Evolutionary conservation across 306 rosid genomes (phyloP).

Genomic region (Medicago ruthenica): DNA sequence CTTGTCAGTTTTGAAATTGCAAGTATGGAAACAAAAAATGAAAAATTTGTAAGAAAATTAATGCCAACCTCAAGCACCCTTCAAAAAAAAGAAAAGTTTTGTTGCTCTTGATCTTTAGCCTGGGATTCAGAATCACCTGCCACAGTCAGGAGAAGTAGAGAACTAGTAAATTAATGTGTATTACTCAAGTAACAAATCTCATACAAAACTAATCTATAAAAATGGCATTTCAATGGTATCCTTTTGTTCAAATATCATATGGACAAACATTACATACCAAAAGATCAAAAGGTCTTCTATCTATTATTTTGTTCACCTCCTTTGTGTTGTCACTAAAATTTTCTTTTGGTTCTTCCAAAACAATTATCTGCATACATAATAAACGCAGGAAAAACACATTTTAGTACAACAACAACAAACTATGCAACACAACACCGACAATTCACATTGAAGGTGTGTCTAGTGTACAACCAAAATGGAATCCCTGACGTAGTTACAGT

Average conservation of each 20-base stretch:
- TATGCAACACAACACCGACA: neutral
- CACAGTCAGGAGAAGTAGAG: conserved; percentile 36
- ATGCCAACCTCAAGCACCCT: conserved; percentile 87
- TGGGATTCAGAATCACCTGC: conserved; percentile 82
- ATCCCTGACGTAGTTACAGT: too few relatives aligned
- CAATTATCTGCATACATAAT: conserved; percentile 64
- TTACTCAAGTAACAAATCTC: conserved; percentile 33
- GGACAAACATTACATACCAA: conserved; percentile 60
- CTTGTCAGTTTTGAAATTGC: neutral
- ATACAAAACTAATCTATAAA: neutral
- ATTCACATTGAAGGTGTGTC: neutral
- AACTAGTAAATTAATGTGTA: conserved; percentile 46
- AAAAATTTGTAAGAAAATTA: neutral
- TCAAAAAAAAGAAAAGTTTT: conserved; percentile 80
- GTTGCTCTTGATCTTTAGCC: conserved; percentile 68
- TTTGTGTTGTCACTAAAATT: conserved; percentile 58
- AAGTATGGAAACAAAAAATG: neutral
- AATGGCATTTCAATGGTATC: too few relatives aligned
- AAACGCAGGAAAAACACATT: neutral
- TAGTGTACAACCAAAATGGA: too few relatives aligned
- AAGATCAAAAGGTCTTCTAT: conserved; percentile 84
- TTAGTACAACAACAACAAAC: neutral
- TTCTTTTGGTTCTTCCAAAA: too few relatives aligned
- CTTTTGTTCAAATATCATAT: neutral
- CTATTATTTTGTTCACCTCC: conserved; percentile 68